Evolutionary conservation across 108 stramenopile species (phyloP).

Genomic region (Cyclotella kingstonii): DNA sequence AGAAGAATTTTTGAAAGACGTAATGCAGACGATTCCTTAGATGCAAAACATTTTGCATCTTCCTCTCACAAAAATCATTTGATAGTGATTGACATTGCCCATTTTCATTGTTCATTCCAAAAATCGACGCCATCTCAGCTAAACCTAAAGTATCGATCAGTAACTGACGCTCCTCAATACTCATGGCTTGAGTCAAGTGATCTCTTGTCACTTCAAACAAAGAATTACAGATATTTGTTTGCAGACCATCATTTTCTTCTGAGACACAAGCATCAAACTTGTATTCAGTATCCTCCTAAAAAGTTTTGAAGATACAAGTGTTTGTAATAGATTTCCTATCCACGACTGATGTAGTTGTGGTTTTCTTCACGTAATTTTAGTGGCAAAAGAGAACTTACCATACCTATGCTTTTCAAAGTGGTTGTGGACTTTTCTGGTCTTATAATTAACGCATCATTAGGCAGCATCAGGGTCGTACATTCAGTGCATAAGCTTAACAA

Average conservation of each 20-base stretch:
- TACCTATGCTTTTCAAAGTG: too few relatives aligned
- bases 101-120: background rate
- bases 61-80: background rate
- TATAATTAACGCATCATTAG: too few relatives aligned
- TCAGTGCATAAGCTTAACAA: background rate
- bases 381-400: background rate
- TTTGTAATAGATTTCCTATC: too few relatives aligned
- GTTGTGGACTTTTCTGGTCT: background rate
- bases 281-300: too few relatives aligned
- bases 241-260: too few relatives aligned
- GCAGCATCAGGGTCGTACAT: too few relatives aligned
- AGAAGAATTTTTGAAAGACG: constrained; percentile 15
- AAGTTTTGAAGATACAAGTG: too few relatives aligned
- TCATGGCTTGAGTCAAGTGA: background rate
- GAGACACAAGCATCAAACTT: too few relatives aligned
- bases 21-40: constrained; percentile 2
- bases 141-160: background rate
- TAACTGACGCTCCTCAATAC: constrained; percentile 1
- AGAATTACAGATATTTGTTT: too few relatives aligned
- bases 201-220: constrained; percentile 1
- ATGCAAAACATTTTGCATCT: background rate
- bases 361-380: too few relatives aligned
- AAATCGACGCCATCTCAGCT: background rate
- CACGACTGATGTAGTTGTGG: too few relatives aligned
- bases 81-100: background rate